phyloP scores from a whole-genome alignment of 202 grass and related monocot species.

The Zizania palustris region DNA sequence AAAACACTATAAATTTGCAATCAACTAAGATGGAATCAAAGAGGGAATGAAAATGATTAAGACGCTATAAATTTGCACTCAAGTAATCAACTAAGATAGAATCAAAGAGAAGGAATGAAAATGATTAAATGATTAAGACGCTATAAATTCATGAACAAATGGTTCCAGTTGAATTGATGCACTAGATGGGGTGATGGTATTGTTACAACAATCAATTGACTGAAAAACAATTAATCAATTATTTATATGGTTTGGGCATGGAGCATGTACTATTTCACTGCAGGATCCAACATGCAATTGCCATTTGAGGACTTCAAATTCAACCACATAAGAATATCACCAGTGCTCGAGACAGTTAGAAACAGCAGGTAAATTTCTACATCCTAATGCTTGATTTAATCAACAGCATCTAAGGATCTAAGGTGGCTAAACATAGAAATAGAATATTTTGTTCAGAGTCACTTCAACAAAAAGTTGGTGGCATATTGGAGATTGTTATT shows the following conservation, averaged over 20 bases:
- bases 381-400: not conserved
- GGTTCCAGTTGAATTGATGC: not conserved
- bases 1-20: not conserved
- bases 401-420: not conserved
- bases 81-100: too few relatives aligned
- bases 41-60: slow-evolving; percentile 6
- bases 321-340: not conserved
- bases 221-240: not conserved
- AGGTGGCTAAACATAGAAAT: not conserved
- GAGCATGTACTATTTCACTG: not conserved
- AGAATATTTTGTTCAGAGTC: not conserved
- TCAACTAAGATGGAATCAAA: not conserved
- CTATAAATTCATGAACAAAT: not conserved
- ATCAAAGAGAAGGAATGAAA: slow-evolving; percentile 10
- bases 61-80: not conserved
- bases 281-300: not conserved
- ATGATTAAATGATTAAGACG: not conserved
- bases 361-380: not conserved
- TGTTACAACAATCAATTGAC: not conserved
- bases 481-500: not conserved
- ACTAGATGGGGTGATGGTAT: not conserved
- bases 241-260: not conserved
- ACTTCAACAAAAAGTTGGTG: not conserved
- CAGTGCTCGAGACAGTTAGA: not conserved
- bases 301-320: not conserved